Base-by-base conservation (phyloP, 192 early-diverging fungal species). In the Chytriomyces sp. region DNA sequence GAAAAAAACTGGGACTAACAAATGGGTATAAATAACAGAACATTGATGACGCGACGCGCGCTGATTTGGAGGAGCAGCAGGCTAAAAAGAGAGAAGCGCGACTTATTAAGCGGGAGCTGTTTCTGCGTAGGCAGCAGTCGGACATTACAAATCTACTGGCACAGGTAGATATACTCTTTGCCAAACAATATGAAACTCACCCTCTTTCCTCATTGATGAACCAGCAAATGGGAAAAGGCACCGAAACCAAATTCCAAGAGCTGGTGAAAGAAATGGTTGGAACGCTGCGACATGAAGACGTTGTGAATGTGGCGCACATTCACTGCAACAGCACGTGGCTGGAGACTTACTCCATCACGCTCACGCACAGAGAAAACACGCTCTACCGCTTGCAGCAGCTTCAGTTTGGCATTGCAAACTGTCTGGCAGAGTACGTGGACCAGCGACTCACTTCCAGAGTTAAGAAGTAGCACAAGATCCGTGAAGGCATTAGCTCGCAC, bases 291-390 rank as follows among this genome's bases (percentile, higher is more conserved):
- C 86, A 86, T 61, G 86, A 86, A 26, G 86, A 86, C 47, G 69
- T 86, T 18, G 75, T 86, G 4, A 76, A 81, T 2, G 77, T 81
- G 63, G 72, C 67, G 16, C 77, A 82, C 57, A 35, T 86, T 28
- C 26, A 72, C 8, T 83, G 81, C 75, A 81, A 83, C 48, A 18
- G 84, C 28, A 78, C 80, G 6, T 86, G 86, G 86, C 50, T 86
- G n/a, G 86, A 86, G 65, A 86, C 86, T 0, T 86, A 80, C 72
- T 53, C 81, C 45, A 82, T 86, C n/a, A 83, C 86, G 10, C 69
- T 86, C 45, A 74, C 86, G 44, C 84, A 86, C 44, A 77, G 85
- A 50, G 86, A 86, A 80, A 86, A 86, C 77, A 84, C 82, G 1
- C 82, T 86, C 75, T 86, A 83, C 69, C 43, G 86, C 20, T 77